These are phyloP conservation scores for Coniferiporia sulphurascens DNA, from an alignment of 1,284 basidiomycete species.

Conservation along the genomic window DNA sequence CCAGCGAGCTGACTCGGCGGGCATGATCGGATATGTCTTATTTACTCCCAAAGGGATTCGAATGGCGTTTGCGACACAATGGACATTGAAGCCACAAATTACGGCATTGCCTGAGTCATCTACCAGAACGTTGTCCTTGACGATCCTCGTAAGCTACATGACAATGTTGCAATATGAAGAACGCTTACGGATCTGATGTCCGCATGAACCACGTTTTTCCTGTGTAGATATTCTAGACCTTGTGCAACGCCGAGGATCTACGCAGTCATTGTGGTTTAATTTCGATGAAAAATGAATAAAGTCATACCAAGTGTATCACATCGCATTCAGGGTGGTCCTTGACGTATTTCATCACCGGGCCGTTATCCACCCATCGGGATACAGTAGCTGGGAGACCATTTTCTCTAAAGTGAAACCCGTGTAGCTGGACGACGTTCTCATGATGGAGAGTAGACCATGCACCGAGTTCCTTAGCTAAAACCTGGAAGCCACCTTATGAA, in stretches of 20 bases:
- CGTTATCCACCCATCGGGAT: constrained; percentile 18
- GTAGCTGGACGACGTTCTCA: constrained; percentile 8
- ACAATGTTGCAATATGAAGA: neutral
- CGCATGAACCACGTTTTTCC: constrained; percentile 9
- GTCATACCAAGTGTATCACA: constrained; percentile 2
- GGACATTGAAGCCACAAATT: constrained; percentile 7
- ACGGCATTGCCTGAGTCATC: neutral
- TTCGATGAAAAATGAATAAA: neutral
- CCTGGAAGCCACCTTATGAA: neutral
- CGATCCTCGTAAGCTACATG: neutral
- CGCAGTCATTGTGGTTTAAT: neutral
- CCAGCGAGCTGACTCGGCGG: constrained; percentile 1
- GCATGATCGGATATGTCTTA: neutral
- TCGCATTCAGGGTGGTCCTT: constrained; percentile 1
- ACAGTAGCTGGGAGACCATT: constrained; percentile 1
- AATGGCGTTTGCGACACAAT: neutral
- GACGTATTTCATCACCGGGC: constrained; percentile 10
- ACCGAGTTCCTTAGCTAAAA: constrained; percentile 6
- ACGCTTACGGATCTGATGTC: constrained; percentile 15
- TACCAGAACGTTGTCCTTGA: constrained; percentile 15
- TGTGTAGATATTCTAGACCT: constrained; percentile 14
- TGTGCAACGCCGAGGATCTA: constrained; percentile 11
- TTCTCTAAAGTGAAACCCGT: neutral
- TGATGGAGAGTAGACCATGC: constrained; percentile 11
- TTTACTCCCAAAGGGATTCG: neutral